These are phyloP conservation scores for Boechera divaricarpa DNA, from an alignment of 345 rosid species.

Conservation along the genomic window DNA sequence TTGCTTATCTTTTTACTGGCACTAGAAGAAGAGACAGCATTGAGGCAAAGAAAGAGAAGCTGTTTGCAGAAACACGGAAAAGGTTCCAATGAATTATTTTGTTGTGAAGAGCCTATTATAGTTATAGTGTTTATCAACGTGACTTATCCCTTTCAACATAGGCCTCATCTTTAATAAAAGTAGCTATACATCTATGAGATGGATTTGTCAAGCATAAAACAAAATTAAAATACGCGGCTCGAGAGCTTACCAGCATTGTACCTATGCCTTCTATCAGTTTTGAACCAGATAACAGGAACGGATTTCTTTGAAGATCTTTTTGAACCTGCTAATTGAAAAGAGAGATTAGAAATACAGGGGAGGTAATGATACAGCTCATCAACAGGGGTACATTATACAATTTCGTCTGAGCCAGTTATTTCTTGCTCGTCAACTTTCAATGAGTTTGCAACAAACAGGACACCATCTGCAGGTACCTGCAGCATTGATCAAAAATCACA, in stretches of 20 bases:
- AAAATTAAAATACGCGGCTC: not conserved
- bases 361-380: conserved; percentile 7
- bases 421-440: conserved; percentile 81
- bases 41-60: not conserved
- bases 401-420: conserved; percentile 81
- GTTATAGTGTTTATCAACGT: not conserved
- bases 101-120: not conserved
- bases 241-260: conserved; percentile 75
- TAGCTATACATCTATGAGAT: not conserved
- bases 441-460: conserved; percentile 72
- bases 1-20: not conserved
- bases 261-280: conserved; percentile 94
- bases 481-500: conserved; percentile 6
- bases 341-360: conserved; percentile 39
- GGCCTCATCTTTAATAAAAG: not conserved
- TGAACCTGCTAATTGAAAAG: conserved; percentile 56
- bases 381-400: conserved; percentile 31
- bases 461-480: conserved; percentile 93
- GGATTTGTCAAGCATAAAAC: conserved; percentile 1
- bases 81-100: not conserved
- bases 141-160: not conserved
- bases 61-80: not conserved
- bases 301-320: conserved; percentile 64
- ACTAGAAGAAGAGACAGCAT: not conserved
- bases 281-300: conserved; percentile 87